phyloP scores from a whole-genome alignment of 73 alveolate genomes.

The Tetrahymena malaccensis region DNA sequence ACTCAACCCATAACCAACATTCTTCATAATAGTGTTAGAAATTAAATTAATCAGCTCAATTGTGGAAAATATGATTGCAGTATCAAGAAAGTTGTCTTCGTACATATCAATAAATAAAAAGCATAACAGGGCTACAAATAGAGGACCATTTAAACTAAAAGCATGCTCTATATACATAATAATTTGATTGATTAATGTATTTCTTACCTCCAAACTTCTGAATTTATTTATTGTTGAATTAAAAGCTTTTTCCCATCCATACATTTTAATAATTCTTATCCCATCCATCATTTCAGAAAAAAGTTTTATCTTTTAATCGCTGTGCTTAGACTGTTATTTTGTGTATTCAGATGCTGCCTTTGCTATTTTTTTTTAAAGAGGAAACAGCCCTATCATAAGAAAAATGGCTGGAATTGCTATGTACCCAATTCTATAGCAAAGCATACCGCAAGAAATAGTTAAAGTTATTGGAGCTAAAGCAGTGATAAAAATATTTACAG shows the following conservation, averaged over 20 bases:
- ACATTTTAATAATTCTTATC: conserved; percentile 76
- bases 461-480: conserved; percentile 13
- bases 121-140: conserved; percentile 43
- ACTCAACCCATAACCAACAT: background rate
- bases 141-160: conserved; percentile 53
- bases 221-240: conserved; percentile 41
- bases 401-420: conserved; percentile 16
- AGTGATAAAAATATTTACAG: background rate
- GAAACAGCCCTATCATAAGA: background rate
- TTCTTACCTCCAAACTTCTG: conserved; percentile 54
- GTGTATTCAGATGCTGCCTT: conserved; percentile 27
- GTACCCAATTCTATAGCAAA: conserved; percentile 29
- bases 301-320: conserved; percentile 73
- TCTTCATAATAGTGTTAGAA: background rate
- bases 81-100: conserved; percentile 51
- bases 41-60: conserved; percentile 58
- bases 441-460: background rate
- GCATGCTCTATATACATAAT: conserved; percentile 44
- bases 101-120: conserved; percentile 56
- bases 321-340: conserved; percentile 50
- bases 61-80: conserved; percentile 49
- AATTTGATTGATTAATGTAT: conserved; percentile 22
- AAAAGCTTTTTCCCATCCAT: conserved; percentile 73
- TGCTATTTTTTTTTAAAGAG: conserved; percentile 25
- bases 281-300: conserved; percentile 68